Evolutionary conservation across 768 basidiomycete genomes (phyloP), one percentile per base, ranked within the genome.

Genomic region (Daedaleopsis nitida): DNA sequence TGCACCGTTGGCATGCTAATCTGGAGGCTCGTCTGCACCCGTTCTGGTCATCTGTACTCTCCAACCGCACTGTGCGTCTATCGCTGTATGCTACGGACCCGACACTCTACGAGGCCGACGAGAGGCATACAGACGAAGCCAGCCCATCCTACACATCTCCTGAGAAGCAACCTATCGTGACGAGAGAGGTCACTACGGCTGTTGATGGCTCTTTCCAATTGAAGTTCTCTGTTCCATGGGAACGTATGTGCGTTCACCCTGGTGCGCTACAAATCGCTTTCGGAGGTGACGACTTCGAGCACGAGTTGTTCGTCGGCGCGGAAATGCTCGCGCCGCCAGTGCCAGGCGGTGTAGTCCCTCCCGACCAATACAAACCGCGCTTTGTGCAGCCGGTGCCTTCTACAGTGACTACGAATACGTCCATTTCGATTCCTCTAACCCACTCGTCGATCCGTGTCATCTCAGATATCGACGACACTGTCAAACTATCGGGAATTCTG

Each of bases 381-480:
- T 21, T 21, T 13, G 3, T 17, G 3, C 21, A 47, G 7, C 44
- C 54, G n/a, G 11, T 47, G 13, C 32, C 38, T 16, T 16, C 24
- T 0, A 6, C 55, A 7, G 66, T 66, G 3, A 69, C 68, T 14
- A 63, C 69, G 10, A 61, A 57, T 1, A 49, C 72, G 1, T 52
- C 65, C 5, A 67, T 75, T 12, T 52, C 62, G 1, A 62, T 78
- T 5, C 73, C 77, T 23, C 79, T 93, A 38, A 83, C 88, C 0
- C 76, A 86, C 66, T 82, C 83, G 2, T 81, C 83, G 1, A 74
- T 96, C 14, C 86, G 92, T 17, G 83, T 96, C 57, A 88, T 98
- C 14, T 96, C 94, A 9, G 96, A 98, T 67, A 89, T 98, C 45
- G 96, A 98, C 69, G 96, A 98, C 74, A 98, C 96, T 0, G 81